Evolutionary conservation across 768 basidiomycete genomes (phyloP).

Genomic region (Suillus ampliporus): DNA sequence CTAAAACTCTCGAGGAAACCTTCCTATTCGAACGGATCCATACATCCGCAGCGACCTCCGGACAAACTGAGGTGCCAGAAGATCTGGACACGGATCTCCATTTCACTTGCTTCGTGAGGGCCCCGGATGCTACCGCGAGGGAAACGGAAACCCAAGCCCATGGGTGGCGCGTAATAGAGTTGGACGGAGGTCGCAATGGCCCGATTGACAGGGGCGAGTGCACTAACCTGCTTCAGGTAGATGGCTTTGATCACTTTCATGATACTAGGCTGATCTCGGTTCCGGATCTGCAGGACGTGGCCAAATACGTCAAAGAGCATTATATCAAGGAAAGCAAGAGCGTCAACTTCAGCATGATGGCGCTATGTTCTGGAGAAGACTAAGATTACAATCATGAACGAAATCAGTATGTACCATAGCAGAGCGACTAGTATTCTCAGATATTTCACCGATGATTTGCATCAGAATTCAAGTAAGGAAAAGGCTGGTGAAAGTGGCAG

Average conservation of each 20-base stretch:
- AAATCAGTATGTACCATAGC: slow-evolving; percentile 5
- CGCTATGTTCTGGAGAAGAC: slow-evolving; percentile 42
- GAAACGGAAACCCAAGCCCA: slow-evolving; percentile 23
- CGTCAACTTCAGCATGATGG: slow-evolving; percentile 54
- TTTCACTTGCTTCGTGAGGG: slow-evolving; percentile 86
- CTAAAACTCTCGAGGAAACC: slow-evolving; percentile 75
- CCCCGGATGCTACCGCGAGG: slow-evolving; percentile 47
- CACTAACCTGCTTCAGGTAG: slow-evolving; percentile 60
- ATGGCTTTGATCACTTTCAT: not conserved
- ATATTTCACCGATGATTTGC: not conserved
- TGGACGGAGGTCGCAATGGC: slow-evolving; percentile 80
- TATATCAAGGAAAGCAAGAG: slow-evolving; percentile 45
- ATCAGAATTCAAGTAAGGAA: not conserved
- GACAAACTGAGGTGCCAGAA: slow-evolving; percentile 69
- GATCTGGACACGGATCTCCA: slow-evolving; percentile 79
- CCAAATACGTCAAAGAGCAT: slow-evolving; percentile 49
- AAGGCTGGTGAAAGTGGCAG: not conserved
- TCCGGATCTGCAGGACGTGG: slow-evolving; percentile 45
- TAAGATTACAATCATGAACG: not conserved
- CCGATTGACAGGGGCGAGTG: slow-evolving; percentile 82
- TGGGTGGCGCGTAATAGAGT: slow-evolving; percentile 68
- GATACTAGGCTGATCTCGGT: slow-evolving; percentile 1
- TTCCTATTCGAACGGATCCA: slow-evolving; percentile 82
- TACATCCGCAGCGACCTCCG: slow-evolving; percentile 65
- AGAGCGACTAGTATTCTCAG: not conserved